Conservation (phyloP, 345 rosid species). For the Syzygium aqueum region DNA sequence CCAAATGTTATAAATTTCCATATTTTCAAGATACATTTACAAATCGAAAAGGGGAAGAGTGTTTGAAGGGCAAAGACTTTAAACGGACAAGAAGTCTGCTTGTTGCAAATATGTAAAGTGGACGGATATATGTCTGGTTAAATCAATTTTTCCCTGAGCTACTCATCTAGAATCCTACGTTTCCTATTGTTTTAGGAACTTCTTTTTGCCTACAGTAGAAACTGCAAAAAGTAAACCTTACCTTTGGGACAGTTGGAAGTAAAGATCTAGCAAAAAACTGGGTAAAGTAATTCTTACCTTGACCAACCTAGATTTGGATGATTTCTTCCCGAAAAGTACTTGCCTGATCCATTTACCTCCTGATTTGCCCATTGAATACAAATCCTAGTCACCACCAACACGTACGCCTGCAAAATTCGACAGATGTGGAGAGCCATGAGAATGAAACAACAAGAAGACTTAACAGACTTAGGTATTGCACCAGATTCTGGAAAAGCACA, state of each 20-base stretch:
- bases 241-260: neutral
- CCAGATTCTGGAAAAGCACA: neutral
- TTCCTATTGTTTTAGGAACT: neutral
- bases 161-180: neutral
- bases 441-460: neutral
- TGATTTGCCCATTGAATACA: neutral
- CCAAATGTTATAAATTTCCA: neutral
- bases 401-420: neutral
- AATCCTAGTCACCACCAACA: neutral
- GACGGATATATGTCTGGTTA: neutral
- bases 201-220: neutral
- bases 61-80: neutral
- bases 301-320: neutral
- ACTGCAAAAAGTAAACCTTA: neutral
- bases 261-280: neutral
- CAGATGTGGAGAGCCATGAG: neutral
- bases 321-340: neutral
- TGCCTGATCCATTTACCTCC: constrained; percentile 2
- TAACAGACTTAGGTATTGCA: neutral
- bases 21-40: neutral
- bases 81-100: neutral
- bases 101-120: neutral
- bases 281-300: neutral
- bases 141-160: neutral
- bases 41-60: neutral